Evolutionary conservation across 371 early-diverging fungal genomes (phyloP).

Genomic region (Fennellomyces sp.): DNA sequence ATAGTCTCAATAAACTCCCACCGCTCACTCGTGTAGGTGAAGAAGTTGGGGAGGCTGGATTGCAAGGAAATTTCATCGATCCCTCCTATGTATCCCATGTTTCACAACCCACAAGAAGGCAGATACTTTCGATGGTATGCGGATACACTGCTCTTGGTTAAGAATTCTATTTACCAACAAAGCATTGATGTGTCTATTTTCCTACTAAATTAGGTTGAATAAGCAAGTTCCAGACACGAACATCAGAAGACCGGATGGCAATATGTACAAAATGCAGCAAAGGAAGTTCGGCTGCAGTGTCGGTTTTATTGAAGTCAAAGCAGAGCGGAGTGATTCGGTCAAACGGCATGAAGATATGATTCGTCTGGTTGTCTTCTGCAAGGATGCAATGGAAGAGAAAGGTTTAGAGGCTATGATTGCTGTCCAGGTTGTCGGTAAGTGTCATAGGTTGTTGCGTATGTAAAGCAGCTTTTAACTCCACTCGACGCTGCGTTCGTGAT

Average conservation of each 20-base stretch:
- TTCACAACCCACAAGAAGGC: slow-evolving; percentile 5
- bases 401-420: slow-evolving; percentile 17
- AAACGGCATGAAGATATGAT: slow-evolving; percentile 26
- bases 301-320: slow-evolving; percentile 24
- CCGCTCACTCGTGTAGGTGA: not conserved
- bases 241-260: not conserved
- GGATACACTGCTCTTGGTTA: too few species aligned
- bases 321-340: slow-evolving; percentile 18
- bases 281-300: slow-evolving; percentile 12
- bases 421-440: slow-evolving; percentile 24
- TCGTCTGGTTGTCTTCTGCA: slow-evolving; percentile 17
- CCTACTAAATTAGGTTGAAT: not conserved
- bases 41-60: slow-evolving; percentile 5
- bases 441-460: too few species aligned
- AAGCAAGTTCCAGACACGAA: slow-evolving; percentile 1
- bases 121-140: not conserved
- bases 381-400: slow-evolving; percentile 19
- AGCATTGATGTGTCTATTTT: not conserved
- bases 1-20: slow-evolving; percentile 1
- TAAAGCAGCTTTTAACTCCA: too few species aligned
- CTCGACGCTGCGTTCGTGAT: slow-evolving; percentile 14
- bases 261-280: slow-evolving; percentile 25
- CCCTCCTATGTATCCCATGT: slow-evolving; percentile 5
- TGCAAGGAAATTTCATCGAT: slow-evolving; percentile 4
- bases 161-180: not conserved